Base-by-base conservation (phyloP, 306 rosid genomes). In the Trifolium repens region DNA sequence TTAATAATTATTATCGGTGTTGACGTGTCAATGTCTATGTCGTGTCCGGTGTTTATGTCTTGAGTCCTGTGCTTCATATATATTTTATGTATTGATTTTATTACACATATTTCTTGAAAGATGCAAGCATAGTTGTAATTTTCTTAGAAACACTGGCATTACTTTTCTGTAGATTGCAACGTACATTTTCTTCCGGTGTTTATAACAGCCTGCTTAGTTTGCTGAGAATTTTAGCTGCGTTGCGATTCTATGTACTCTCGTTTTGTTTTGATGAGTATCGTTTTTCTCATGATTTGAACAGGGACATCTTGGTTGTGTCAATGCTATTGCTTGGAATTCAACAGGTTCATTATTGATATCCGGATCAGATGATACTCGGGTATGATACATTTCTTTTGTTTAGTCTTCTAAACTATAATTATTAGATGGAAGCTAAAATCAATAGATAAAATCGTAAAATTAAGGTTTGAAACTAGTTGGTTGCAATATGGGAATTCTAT, bases 261-360 rank as follows among this genome's bases (percentile, higher is more conserved):
- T 66, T 42, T 62, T 65, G 34, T 55, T 73, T 70, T 17, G 39
- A 32, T 61, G 66, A 32, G 17, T 34, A 50, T 72, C 43, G 40
- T 59, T 58, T 75, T 78, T 24, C 77, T 81, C 54, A 3, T 79
- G 52, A 19, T 84, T 61, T 69, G n/a, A 15, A 52, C 81, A 94
- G 97, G 97, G 97, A 9, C 99, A 94, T 81, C 82, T 81, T 73
- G 97, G 99, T 58, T 94, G 99, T 81, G 99, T 94, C 66, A 94
- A 94, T 81, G 83, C 93, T 0, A 89, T 94, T 82, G 93, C 97
- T 71, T 94, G 99, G 99, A 94, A 92, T 85, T 86, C 97, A 26
- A 81, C 22, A 0, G 99, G 99, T 74, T 89, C 97, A 8, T 86
- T 90, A 60, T 78, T 94, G 87, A 83, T 94, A 86, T 94, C 99